A percentile compares a stretch with the other conserved stretches of the same genome.
Conservation (phyloP, 2,329 filamentous ascomycete genomes). For the Sordariomycetes sp. region DNA sequence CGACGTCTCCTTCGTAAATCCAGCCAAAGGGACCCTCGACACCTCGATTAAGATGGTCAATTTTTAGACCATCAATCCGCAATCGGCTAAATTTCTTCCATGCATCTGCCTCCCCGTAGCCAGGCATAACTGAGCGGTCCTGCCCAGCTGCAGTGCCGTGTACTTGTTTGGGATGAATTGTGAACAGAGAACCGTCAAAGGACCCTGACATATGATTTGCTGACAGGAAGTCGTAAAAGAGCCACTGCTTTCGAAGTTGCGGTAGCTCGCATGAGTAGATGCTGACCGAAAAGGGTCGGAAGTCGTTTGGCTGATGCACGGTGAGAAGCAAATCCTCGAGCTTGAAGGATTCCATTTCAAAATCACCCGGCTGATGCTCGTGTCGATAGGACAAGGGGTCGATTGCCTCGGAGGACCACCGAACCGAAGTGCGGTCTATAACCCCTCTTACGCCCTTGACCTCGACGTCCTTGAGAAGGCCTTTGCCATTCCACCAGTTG, state of each 20-base stretch:
- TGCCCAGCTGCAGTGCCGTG: conserved; percentile 63
- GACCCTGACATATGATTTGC: conserved; percentile 95
- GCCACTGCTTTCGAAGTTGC: conserved; percentile 86
- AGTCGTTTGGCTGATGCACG: conserved; percentile 79
- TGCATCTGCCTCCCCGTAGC: conserved; percentile 55
- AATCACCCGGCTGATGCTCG: conserved; percentile 83
- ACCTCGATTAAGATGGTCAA: conserved; percentile 90
- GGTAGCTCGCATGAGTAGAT: conserved; percentile 95
- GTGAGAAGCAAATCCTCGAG: conserved; percentile 90
- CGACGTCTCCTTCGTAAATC: conserved; percentile 96
- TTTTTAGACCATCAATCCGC: conserved; percentile 85
- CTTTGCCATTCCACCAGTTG: conserved; percentile 99
- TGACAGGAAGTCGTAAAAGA: conserved; percentile 95
- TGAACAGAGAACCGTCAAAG: conserved; percentile 92
- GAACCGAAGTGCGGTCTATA: conserved; percentile 78
- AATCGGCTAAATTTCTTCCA: conserved; percentile 97
- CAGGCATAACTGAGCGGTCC: conserved; percentile 42
- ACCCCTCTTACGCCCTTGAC: conserved; percentile 90
- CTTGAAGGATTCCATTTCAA: conserved; percentile 95
- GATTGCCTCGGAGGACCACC: conserved; percentile 52
- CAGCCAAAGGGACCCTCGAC: conserved; percentile 92
- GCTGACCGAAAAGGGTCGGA: conserved; percentile 91
- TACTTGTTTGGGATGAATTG: conserved; percentile 87
- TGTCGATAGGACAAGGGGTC: conserved; percentile 86
- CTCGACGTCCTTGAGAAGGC: conserved; percentile 82